Evolutionary conservation across 805 yeast species (phyloP).

Genomic region (Hanseniaspora meyeri): DNA sequence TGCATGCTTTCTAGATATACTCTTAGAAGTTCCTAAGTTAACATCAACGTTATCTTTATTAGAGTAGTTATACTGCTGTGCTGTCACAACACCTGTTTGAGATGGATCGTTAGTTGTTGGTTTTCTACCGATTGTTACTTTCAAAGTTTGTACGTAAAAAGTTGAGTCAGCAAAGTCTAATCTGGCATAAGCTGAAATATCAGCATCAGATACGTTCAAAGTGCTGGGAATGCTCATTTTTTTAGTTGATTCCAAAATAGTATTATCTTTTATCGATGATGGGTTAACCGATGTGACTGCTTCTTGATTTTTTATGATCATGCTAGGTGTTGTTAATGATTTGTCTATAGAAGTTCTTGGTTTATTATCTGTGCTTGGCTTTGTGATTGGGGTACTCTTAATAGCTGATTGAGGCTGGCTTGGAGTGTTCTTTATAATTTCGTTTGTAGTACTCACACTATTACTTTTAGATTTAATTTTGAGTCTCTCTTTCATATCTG

Average conservation of each 20-base stretch:
- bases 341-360: background rate
- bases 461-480: conserved; percentile 1
- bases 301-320: conserved; percentile 2
- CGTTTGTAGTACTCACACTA: background rate
- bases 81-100: conserved; percentile 10
- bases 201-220: conserved; percentile 18
- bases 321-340: conserved; percentile 5
- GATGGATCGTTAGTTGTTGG: conserved; percentile 10
- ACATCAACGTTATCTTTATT: conserved; percentile 63
- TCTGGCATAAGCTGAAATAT: conserved; percentile 46
- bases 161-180: conserved; percentile 86
- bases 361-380: background rate
- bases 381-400: background rate
- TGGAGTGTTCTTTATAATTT: background rate
- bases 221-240: background rate
- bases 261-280: conserved; percentile 4
- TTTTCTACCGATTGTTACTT: conserved; percentile 82
- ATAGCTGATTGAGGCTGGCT: background rate
- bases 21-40: conserved; percentile 82
- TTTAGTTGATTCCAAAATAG: conserved; percentile 7
- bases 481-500: background rate
- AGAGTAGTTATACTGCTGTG: conserved; percentile 11
- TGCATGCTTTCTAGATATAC: conserved; percentile 88
- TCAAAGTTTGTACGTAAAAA: conserved; percentile 91
- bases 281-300: conserved; percentile 7